Base-by-base conservation (phyloP, 2,329 filamentous ascomycete species). In the Cordyceps cicadae region DNA sequence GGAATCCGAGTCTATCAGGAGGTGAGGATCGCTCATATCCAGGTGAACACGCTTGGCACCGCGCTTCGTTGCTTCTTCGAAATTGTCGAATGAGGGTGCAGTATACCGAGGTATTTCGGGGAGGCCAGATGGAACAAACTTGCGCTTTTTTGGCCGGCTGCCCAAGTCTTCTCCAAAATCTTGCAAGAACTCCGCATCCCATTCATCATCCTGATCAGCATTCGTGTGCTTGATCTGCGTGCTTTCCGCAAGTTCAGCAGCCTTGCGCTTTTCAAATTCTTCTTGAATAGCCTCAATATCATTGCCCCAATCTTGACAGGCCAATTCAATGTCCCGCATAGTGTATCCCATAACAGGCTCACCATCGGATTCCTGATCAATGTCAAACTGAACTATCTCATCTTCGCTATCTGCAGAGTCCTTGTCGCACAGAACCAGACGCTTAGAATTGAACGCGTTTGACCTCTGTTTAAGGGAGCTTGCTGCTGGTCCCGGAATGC, bases 291-390 rank as follows among this genome's bases (percentile, higher is more conserved):
- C 72, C 24, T 81, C 75, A 56, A 87, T 85, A 51, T 85, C 80
- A 19, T 85, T 74, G 60, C 89, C 86, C 89, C 91, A 97, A 70
- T 97, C 90, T 62, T 90, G 85, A 68, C 92, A 97, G 6, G 94
- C 84, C 52, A 95, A 84, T 61, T 90, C 85, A 60, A 99, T 84
- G 68, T 97, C 92, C 57, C 87, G 83, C 72, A 93, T 82, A 0
- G 84, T 89, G 63, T 90, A 84, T 2, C 90, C 90, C 37, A 87
- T 89, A 19, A 94, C 79, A 21, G 81, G 82, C 67, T 93, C 88
- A 15, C 83, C 74, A 53, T 84, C 81, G 0, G 79, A 80, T 3
- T 80, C 79, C 26, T 77, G 76, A 24, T 81, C 79, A 11, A 81
- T 67, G 46, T 81, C 78, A 55, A 79, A 78, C 58, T 75, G 74